Base-by-base conservation (phyloP, 768 basidiomycete species). In the Roridomyces roridus region DNA sequence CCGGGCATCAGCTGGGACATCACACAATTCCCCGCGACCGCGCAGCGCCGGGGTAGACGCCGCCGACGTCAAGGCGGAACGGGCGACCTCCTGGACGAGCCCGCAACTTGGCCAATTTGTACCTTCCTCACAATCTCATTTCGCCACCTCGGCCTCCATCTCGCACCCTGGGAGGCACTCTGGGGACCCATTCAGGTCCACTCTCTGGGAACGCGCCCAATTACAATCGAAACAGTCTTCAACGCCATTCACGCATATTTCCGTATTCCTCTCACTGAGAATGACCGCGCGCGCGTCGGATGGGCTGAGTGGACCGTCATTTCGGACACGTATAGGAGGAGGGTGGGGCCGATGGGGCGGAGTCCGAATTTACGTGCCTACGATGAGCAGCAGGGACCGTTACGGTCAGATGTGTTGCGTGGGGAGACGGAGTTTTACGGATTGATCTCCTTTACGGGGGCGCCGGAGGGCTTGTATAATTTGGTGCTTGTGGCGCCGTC, bases 231-330 rank as follows among this genome's bases (percentile, higher is more conserved):
- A 36, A 70, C 77, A 59, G 25, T 76, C 46, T 55, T 79, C 18
- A 59, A 69, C 2, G 74, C 70, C 3, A 67, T 79, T n/a, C 67
- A 77, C 45, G 26, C 46, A 3, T 75, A 72, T 54, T 74, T 75
- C 59, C 72, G 74, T 57, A 59, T 37, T 20, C 68, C 68, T 1
- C 44, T 79, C 36, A 68, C 62, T 6, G 8, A 21, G n/a, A 26
- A 17, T 2, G 51, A 62, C 35, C 26, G 23, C 37, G 44, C 26
- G 12, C 3, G 6, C 2, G 28, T 48, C 7, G 15, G 47, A 17
- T 24, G 12, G 37, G 44, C 17, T 25, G 24, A 45, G 0, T 58
- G 57, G 57, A 25, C n/a, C 4, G 1, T 46, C 20, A 36, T 52
- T 11, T 47, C 24, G 1, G 57, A 51, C 24, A 25, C 57, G 24